phyloP scores from a whole-genome alignment of 2,329 filamentous ascomycete species.

The Harringtonia aguacate region DNA sequence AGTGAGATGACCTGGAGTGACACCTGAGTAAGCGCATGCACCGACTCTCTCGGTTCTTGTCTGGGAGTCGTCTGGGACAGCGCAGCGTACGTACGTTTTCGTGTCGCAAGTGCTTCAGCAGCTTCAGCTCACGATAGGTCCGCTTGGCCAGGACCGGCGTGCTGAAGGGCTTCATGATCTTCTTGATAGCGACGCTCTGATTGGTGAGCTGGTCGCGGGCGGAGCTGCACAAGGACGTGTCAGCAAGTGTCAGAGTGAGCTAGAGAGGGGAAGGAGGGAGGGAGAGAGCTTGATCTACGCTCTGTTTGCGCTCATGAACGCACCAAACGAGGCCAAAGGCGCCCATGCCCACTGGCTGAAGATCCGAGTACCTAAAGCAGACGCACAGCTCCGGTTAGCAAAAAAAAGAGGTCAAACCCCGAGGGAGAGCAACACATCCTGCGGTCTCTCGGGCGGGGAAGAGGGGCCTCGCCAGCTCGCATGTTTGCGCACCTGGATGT shows the following conservation, averaged over 20 bases:
- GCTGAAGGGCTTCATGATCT: slow-evolving; percentile 99
- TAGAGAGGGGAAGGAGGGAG: background rate
- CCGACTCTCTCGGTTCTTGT: slow-evolving; percentile 17
- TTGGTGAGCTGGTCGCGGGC: slow-evolving; percentile 95
- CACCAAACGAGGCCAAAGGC: slow-evolving; percentile 97
- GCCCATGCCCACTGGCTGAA: slow-evolving; percentile 98
- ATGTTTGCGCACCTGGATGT: slow-evolving; percentile 82
- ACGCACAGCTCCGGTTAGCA: background rate
- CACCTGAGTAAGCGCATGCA: too few relatives aligned
- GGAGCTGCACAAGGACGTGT: slow-evolving; percentile 49
- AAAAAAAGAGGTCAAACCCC: too few relatives aligned
- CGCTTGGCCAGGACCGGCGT: slow-evolving; percentile 97
- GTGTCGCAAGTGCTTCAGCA: slow-evolving; percentile 91
- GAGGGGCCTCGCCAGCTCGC: too few relatives aligned
- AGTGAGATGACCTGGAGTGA: slow-evolving; percentile 96
- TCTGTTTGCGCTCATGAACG: background rate
- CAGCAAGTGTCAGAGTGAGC: background rate
- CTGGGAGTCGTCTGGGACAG: background rate
- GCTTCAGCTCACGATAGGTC: slow-evolving; percentile 94
- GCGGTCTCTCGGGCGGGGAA: too few relatives aligned
- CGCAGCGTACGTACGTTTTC: slow-evolving; percentile 88
- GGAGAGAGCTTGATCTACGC: background rate
- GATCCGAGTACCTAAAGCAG: slow-evolving; percentile 71
- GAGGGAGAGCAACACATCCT: too few relatives aligned
- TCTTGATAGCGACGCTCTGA: slow-evolving; percentile 97